These are phyloP conservation scores for Phytophthora citricola DNA, from an alignment of 352 stramenopile genomes.

Conservation along the genomic window DNA sequence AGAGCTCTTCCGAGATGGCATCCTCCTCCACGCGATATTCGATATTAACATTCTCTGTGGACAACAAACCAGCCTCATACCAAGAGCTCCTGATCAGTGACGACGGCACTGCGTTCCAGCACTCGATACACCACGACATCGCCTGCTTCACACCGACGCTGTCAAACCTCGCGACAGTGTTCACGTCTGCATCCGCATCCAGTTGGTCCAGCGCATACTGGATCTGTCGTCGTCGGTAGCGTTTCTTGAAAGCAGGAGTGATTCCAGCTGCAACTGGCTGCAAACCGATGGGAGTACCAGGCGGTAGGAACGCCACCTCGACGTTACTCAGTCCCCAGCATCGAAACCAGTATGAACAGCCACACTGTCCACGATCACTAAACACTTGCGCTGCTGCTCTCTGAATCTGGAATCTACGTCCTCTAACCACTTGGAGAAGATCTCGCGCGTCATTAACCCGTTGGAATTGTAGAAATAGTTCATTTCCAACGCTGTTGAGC, in stretches of 20 bases:
- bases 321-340: constrained; percentile 29
- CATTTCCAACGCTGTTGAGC: constrained; percentile 14
- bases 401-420: constrained; percentile 33
- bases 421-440: constrained; percentile 46
- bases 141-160: constrained; percentile 31
- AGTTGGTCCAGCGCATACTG: constrained; percentile 34
- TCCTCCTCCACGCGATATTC: constrained; percentile 17
- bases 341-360: constrained; percentile 33
- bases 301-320: constrained; percentile 32
- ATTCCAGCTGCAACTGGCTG: constrained; percentile 37
- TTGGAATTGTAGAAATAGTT: constrained; percentile 39
- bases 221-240: constrained; percentile 38
- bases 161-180: constrained; percentile 24
- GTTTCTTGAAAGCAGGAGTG: constrained; percentile 33
- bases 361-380: constrained; percentile 40
- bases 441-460: constrained; percentile 39
- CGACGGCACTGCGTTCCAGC: constrained; percentile 29
- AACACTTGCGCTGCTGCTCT: constrained; percentile 24
- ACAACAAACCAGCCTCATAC: constrained; percentile 25
- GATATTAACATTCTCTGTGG: not conserved
- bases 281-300: constrained; percentile 16
- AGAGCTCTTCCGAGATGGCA: constrained; percentile 28
- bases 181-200: constrained; percentile 28
- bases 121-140: constrained; percentile 32
- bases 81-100: constrained; percentile 25